Base-by-base conservation (phyloP, 192 early-diverging fungal genomes). In the Borealophlyctis nickersoniae region DNA sequence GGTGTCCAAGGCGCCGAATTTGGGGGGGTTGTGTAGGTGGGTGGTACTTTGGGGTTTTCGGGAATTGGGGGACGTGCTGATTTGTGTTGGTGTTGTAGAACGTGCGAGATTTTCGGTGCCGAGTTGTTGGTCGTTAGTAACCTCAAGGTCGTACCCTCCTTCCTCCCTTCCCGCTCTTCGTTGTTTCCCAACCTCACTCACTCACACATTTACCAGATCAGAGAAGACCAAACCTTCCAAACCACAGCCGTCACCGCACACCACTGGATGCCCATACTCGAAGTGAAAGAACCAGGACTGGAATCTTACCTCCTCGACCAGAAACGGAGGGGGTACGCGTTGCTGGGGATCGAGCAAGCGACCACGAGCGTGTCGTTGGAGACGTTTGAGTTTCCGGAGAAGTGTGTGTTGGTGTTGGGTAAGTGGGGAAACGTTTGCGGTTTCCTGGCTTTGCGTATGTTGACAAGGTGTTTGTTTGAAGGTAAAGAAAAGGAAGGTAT, bases 51-150 rank as follows among this genome's bases (percentile, higher is more conserved):
- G n/a, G n/a, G n/a, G n/a, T n/a, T n/a, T n/a, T n/a, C n/a, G n/a
- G n/a, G n/a, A n/a, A n/a, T n/a, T n/a, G n/a, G n/a, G n/a, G n/a
- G n/a, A n/a, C n/a, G n/a, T n/a, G n/a, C n/a, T n/a, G n/a, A n/a
- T n/a, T 63, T 56, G n/a, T n/a, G n/a, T n/a, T n/a, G n/a, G n/a
- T n/a, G n/a, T n/a, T n/a, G n/a, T n/a, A 73, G 84, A 52, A 86
- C 85, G 9, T 81, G 79, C 52, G 85, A 86, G 58, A 86, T 84
- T 2, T 86, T 86, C 64, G 86, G 86, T 49, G 81, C 84, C 4
- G 75, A 76, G 50, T 50, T 70, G 22, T 58, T 86, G 9, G 72
- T 77, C 16, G 67, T 85, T 13, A 58, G 66, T 33, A 72, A 60
- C 45, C 30, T 84, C 51, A 69, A 67, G 59, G 73, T 81, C 29